Conservation (phyloP, 23 red algal genomes). For the Gracilaria domingensis region DNA sequence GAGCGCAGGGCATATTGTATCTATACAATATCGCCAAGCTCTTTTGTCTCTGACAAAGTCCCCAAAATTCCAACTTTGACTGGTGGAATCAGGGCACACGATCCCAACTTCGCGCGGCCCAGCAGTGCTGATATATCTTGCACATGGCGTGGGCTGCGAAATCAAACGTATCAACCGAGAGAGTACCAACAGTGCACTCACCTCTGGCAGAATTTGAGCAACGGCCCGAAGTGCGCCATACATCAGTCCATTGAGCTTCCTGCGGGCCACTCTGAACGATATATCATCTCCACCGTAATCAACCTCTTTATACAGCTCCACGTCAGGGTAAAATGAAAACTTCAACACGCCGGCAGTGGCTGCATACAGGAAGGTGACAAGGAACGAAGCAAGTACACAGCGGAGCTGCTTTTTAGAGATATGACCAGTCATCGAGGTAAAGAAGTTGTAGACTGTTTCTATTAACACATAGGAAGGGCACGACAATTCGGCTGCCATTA, state of each 20-base stretch:
- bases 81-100: constrained; percentile 17
- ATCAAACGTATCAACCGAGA: constrained; percentile 1
- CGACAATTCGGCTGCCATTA: constrained; percentile 33
- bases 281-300: constrained; percentile 26
- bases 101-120: constrained; percentile 18
- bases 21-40: constrained; percentile 24
- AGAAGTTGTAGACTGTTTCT: constrained; percentile 38
- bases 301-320: constrained; percentile 2
- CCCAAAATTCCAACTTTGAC: constrained; percentile 48
- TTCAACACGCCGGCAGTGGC: constrained; percentile 20
- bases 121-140: neutral
- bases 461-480: constrained; percentile 46
- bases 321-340: constrained; percentile 31
- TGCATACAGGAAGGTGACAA: constrained; percentile 54
- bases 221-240: neutral
- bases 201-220: constrained; percentile 27
- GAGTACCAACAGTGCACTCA: constrained; percentile 10
- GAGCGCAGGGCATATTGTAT: neutral
- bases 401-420: constrained; percentile 4
- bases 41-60: constrained; percentile 21
- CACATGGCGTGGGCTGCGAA: neutral
- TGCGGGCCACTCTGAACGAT: constrained; percentile 13
- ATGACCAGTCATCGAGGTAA: constrained; percentile 29
- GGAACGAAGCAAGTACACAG: constrained; percentile 17
- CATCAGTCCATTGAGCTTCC: constrained; percentile 30